These are phyloP conservation scores for Mytilinidion resinicola DNA, from an alignment of 495 filamentous ascomycete genomes.

Conservation along the genomic window DNA sequence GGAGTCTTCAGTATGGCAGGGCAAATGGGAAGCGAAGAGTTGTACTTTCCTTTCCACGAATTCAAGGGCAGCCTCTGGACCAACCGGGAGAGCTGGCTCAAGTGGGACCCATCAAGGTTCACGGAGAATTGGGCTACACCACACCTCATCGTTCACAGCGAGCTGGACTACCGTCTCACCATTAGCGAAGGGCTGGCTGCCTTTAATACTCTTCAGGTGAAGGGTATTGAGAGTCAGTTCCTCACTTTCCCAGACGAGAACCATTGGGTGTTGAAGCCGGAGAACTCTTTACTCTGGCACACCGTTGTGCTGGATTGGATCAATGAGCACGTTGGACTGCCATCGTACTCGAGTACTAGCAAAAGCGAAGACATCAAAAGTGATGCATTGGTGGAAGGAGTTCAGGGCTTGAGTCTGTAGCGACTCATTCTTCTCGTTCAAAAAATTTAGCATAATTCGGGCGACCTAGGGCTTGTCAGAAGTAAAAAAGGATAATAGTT, in stretches of 20 bases:
- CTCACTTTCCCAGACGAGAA: conserved; percentile 82
- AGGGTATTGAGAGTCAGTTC: conserved; percentile 62
- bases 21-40: conserved; percentile 73
- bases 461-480: too few species aligned
- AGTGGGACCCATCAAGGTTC: conserved; percentile 73
- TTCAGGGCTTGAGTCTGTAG: not conserved
- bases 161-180: conserved; percentile 83
- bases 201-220: conserved; percentile 81
- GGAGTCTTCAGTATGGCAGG: conserved; percentile 76
- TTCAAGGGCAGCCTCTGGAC: conserved; percentile 73
- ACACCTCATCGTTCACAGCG: conserved; percentile 82
- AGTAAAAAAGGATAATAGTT: too few species aligned
- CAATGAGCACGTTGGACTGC: conserved; percentile 67
- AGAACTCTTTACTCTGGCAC: conserved; percentile 89
- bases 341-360: conserved; percentile 21
- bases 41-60: conserved; percentile 84
- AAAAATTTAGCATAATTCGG: too few species aligned
- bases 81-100: conserved; percentile 62
- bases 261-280: conserved; percentile 86
- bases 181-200: conserved; percentile 76
- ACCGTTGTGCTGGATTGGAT: conserved; percentile 83
- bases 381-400: not conserved
- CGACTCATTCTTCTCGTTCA: too few species aligned
- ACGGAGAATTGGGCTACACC: conserved; percentile 76
- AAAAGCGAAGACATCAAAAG: not conserved